Base-by-base conservation (phyloP, 805 yeast genomes). In the Yarrowia yakushimensis region DNA sequence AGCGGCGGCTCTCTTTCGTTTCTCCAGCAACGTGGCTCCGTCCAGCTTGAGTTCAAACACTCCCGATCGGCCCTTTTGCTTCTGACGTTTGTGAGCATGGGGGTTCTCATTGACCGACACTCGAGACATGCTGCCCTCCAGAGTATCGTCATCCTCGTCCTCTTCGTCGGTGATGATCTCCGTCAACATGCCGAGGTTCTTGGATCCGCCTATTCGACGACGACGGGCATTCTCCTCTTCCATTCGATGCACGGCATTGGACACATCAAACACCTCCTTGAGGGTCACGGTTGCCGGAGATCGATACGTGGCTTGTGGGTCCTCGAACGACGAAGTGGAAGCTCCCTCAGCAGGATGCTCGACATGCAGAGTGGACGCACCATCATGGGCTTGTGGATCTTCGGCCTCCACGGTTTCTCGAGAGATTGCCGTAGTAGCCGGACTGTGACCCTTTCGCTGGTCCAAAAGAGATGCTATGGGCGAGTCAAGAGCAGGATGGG, bases 261-360 rank as follows among this genome's bases (percentile, higher is more conserved):
- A 85, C 9, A 90, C 84, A 69, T 90, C 96, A 72, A 90, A 90
- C 12, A 92, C 96, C 69, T 90, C 96, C 67, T 89, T 84, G 74
- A 90, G 80, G 0, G 90, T 90, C 54, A 85, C 87, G 0, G 91
- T 90, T 2, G 89, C 90, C 2, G 78, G 77, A 15, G 79, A 72
- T 18, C 73, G 71, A 48, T 65, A 62, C 17, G 48, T 39, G 13
- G 46, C 52, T 18, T 60, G 55, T 33, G 41, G 41, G 25, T 66
- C 66, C 23, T 66, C 64, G n/a, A 54, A 60, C 46, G 61, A 55
- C 48, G 48, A 37, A 8, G 48, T 39, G 23, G 60, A 52, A 5
- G 36, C 48, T 28, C 39, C 48, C 59, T 52, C 59, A 33, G n/a
- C 39, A 8, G 43, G 42, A 8, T 34, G 43, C 43, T 52, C 59